Evolutionary conservation across 2,329 filamentous ascomycete genomes (phyloP).

Genomic region (Aspergillus japonicus): DNA sequence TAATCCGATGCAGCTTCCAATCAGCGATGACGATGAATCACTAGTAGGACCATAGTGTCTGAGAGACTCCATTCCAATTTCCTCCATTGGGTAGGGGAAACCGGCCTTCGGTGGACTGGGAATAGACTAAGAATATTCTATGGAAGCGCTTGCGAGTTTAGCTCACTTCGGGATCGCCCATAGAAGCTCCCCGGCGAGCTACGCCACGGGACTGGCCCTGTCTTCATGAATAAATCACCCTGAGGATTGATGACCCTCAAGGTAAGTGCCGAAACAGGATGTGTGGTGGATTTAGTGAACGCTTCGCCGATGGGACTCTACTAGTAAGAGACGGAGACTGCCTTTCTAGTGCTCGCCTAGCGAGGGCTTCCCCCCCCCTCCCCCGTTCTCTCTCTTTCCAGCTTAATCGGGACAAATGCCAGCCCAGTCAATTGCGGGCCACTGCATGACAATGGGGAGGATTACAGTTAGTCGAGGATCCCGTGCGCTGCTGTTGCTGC

Average conservation of each 20-base stretch:
- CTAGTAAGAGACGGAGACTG: background rate
- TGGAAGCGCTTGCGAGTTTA: conserved; percentile 14
- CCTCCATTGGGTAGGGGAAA: background rate
- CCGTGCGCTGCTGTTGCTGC: background rate
- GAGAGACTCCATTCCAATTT: conserved; percentile 6
- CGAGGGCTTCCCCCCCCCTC: background rate
- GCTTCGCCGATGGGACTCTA: background rate
- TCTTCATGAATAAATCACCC: background rate
- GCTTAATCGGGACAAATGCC: background rate
- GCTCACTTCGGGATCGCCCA: conserved; percentile 17
- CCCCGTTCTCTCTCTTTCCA: background rate
- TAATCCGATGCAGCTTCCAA: conserved; percentile 6
- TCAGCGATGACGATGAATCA: conserved; percentile 1
- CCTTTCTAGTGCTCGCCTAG: background rate
- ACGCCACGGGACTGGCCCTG: conserved; percentile 14
- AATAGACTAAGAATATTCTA: conserved; percentile 24
- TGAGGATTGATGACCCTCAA: background rate
- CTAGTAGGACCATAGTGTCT: conserved; percentile 10
- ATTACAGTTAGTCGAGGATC: background rate
- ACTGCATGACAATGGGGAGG: background rate
- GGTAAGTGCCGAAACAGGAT: conserved; percentile 2
- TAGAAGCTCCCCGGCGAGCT: conserved; percentile 9
- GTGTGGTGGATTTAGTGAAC: background rate
- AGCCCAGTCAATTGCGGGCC: background rate
- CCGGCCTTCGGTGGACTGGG: conserved; percentile 7